Percentiles rank a stretch among this genome's conserved stretches.
phyloP scores from a whole-genome alignment of 2,329 filamentous ascomycete species.

The Trichoderma atrobrunneum region DNA sequence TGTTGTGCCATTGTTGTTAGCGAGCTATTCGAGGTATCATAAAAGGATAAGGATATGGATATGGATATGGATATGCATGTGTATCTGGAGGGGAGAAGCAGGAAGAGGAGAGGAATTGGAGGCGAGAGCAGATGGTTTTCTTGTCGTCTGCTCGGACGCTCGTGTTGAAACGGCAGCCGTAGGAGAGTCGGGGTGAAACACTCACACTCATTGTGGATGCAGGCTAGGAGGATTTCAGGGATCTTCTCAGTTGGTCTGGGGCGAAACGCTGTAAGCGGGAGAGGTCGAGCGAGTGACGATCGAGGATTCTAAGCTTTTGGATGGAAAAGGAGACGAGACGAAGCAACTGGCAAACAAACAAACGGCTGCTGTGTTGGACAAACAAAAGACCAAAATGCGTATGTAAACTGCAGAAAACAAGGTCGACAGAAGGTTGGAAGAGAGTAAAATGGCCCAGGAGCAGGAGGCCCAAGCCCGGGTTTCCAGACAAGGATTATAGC shows the following conservation, averaged over 20 bases:
- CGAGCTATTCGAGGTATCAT: constrained; percentile 19
- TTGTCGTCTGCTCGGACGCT: background rate
- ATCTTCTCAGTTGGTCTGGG: background rate
- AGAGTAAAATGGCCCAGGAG: constrained; percentile 14
- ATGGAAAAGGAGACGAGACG: background rate
- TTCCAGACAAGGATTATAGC: constrained; percentile 15
- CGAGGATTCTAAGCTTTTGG: background rate
- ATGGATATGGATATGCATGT: background rate
- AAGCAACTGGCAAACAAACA: background rate
- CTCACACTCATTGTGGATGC: constrained; percentile 30
- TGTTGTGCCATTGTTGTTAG: constrained; percentile 37
- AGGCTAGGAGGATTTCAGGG: background rate
- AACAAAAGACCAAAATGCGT: background rate
- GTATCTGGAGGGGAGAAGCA: background rate
- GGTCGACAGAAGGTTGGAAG: constrained; percentile 7
- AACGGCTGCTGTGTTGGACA: background rate
- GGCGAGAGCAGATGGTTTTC: background rate
- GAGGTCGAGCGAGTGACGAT: background rate
- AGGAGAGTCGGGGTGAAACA: constrained; percentile 27
- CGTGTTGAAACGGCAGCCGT: constrained; percentile 25
- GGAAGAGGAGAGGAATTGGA: background rate
- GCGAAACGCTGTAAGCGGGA: background rate
- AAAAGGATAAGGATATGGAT: background rate
- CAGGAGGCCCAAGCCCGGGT: constrained; percentile 9
- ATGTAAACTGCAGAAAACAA: constrained; percentile 2